These are phyloP conservation scores for Pichia nakasei DNA, from an alignment of 805 yeast species.

Conservation along the genomic window DNA sequence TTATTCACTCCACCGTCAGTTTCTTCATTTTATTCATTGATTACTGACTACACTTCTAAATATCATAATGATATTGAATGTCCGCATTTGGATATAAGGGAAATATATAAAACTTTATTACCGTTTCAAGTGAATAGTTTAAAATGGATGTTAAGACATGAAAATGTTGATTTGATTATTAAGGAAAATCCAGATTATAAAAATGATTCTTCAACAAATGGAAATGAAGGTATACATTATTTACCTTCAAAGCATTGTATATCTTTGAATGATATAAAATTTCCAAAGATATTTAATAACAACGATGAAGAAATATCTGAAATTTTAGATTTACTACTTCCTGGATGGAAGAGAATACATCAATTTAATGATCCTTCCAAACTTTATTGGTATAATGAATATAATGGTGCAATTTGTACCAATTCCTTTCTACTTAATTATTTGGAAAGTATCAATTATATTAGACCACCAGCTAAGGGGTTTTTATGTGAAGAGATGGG, in stretches of 20 bases:
- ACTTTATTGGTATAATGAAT: conserved; percentile 39
- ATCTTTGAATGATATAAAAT: conserved; percentile 18
- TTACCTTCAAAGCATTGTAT: no score
- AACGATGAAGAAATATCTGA: conserved; percentile 21
- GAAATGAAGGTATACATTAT: no score
- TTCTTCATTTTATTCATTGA: conserved; percentile 38
- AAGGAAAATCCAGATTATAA: background rate
- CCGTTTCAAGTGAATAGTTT: conserved; percentile 47
- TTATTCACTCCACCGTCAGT: conserved; percentile 16
- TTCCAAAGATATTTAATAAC: background rate
- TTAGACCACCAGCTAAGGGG: conserved; percentile 39
- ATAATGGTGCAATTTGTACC: conserved; percentile 39
- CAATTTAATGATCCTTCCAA: background rate
- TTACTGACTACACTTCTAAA: conserved; percentile 36
- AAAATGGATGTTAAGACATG: conserved; percentile 47
- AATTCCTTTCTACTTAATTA: conserved; percentile 24
- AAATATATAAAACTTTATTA: conserved; percentile 18
- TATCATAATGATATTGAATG: conserved; percentile 6
- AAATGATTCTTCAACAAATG: no score
- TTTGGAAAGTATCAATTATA: conserved; percentile 2
- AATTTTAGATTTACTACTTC: conserved; percentile 34
- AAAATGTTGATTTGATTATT: conserved; percentile 27
- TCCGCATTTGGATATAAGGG: conserved; percentile 10
- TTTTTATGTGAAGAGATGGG: conserved; percentile 96
- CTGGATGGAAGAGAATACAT: conserved; percentile 42